Conservation (phyloP, 768 basidiomycete genomes). For the Coprinellus micaceus region DNA sequence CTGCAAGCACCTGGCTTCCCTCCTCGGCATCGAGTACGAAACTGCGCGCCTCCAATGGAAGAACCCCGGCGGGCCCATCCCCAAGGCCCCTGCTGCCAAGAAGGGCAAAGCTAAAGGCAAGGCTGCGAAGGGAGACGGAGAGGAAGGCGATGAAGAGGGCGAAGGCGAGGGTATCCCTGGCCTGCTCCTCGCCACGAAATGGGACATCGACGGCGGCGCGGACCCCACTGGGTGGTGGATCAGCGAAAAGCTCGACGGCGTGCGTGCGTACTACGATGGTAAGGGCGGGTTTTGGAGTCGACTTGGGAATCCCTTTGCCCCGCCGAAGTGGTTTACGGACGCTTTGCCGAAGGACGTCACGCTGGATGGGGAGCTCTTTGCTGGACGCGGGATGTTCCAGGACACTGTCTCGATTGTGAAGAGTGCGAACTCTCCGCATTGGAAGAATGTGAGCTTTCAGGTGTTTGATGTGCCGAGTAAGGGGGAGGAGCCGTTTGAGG, state of each 20-base stretch:
- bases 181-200: constrained; percentile 52
- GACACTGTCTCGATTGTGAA: constrained; percentile 59
- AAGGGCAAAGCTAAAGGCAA: constrained; percentile 26
- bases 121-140: constrained; percentile 24
- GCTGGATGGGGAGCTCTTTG: constrained; percentile 59
- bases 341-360: constrained; percentile 52
- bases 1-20: constrained; percentile 35
- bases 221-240: constrained; percentile 62
- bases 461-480: constrained; percentile 57
- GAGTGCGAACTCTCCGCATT: constrained; percentile 52
- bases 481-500: constrained; percentile 45
- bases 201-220: constrained; percentile 49
- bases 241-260: constrained; percentile 60
- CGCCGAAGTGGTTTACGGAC: constrained; percentile 55
- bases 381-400: constrained; percentile 54
- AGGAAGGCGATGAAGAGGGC: constrained; percentile 25
- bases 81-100: constrained; percentile 19
- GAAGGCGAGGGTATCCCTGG: constrained; percentile 38
- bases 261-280: constrained; percentile 55
- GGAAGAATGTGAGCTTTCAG: constrained; percentile 54
- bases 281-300: constrained; percentile 45
- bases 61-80: constrained; percentile 30
- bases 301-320: constrained; percentile 56
- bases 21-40: constrained; percentile 38
- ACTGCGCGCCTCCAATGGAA: constrained; percentile 31